Percentiles rank a stretch among this genome's conserved stretches.
phyloP scores from a whole-genome alignment of 2,329 filamentous ascomycete genomes.

The Geosmithia flava region DNA sequence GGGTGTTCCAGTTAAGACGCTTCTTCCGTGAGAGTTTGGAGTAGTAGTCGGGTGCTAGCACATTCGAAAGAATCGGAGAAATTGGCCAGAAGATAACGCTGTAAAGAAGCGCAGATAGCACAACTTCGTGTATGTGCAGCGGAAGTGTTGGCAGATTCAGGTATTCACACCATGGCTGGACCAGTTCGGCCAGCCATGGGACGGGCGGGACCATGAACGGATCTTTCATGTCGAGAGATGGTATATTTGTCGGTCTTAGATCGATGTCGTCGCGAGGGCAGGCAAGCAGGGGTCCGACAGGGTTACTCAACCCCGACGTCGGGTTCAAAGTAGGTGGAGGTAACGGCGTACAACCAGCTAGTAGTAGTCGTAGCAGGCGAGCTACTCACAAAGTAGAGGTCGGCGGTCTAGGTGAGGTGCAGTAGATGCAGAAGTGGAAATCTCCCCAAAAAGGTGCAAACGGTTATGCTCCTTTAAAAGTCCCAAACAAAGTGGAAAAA shows the following conservation, averaged over 20 bases:
- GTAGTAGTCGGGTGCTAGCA: constrained; percentile 53
- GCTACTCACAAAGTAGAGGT: not conserved
- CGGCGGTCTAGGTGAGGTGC: not conserved
- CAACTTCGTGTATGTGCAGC: constrained; percentile 65
- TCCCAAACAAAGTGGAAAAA: not conserved
- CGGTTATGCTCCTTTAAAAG: not conserved
- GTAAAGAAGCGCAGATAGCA: constrained; percentile 56
- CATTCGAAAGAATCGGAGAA: constrained; percentile 53
- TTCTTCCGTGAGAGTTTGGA: constrained; percentile 48
- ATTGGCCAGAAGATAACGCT: constrained; percentile 52
- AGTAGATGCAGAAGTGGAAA: not conserved
- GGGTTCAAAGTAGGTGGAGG: not conserved
- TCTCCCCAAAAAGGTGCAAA: not conserved
- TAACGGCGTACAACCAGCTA: not conserved
- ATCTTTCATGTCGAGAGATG: constrained; percentile 46
- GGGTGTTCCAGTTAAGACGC: constrained; percentile 70
- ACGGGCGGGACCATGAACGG: constrained; percentile 54
- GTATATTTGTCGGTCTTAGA: not conserved
- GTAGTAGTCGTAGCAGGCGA: not conserved
- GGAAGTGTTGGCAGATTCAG: constrained; percentile 54
- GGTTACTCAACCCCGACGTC: not conserved
- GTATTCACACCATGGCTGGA: constrained; percentile 52
- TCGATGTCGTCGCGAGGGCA: not conserved
- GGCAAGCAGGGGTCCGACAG: not conserved
- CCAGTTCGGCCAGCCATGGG: constrained; percentile 41